A percentile compares a stretch with the other conserved stretches of the same genome.
phyloP scores from a whole-genome alignment of 169 alveolate species.

The Babesia sp. region DNA sequence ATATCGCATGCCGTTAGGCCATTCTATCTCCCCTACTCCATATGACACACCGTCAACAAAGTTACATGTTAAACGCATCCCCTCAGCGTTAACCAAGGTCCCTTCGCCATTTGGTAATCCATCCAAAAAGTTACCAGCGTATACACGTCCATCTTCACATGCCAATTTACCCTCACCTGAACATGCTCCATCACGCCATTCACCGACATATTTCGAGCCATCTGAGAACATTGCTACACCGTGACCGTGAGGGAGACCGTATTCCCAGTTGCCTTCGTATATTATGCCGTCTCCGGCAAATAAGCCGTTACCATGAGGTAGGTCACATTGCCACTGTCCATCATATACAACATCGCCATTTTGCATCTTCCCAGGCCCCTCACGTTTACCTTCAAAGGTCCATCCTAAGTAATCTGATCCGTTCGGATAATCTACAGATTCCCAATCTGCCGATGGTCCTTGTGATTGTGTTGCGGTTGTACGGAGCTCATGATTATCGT shows the following conservation, averaged over 20 bases:
- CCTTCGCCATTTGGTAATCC: slow-evolving; percentile 42
- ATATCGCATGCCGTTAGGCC: slow-evolving; percentile 32
- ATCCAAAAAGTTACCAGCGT: slow-evolving; percentile 19
- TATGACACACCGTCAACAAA: slow-evolving; percentile 30
- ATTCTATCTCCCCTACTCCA: slow-evolving; percentile 28
- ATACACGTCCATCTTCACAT: slow-evolving; percentile 7
- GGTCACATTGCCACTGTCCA: slow-evolving; percentile 43
- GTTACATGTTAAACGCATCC: slow-evolving; percentile 21
- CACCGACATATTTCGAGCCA: slow-evolving; percentile 30
- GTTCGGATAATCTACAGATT: slow-evolving; percentile 11
- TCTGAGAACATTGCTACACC: slow-evolving; percentile 39
- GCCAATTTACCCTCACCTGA: slow-evolving; percentile 23
- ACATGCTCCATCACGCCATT: slow-evolving; percentile 33
- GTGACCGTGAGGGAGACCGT: slow-evolving; percentile 40
- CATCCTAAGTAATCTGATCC: slow-evolving; percentile 36
- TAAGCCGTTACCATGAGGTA: slow-evolving; percentile 36
- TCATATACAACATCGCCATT: slow-evolving; percentile 20
- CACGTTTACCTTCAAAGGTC: slow-evolving; percentile 33
- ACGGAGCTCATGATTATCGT: neutral
- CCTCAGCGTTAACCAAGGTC: slow-evolving; percentile 13
- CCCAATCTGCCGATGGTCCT: slow-evolving; percentile 21
- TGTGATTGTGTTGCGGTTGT: neutral
- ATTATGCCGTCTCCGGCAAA: slow-evolving; percentile 14
- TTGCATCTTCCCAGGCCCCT: slow-evolving; percentile 34
- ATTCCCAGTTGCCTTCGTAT: slow-evolving; percentile 30